Evolutionary conservation across 129 eudicot genomes (phyloP).

Genomic region (Helianthus annuus): DNA sequence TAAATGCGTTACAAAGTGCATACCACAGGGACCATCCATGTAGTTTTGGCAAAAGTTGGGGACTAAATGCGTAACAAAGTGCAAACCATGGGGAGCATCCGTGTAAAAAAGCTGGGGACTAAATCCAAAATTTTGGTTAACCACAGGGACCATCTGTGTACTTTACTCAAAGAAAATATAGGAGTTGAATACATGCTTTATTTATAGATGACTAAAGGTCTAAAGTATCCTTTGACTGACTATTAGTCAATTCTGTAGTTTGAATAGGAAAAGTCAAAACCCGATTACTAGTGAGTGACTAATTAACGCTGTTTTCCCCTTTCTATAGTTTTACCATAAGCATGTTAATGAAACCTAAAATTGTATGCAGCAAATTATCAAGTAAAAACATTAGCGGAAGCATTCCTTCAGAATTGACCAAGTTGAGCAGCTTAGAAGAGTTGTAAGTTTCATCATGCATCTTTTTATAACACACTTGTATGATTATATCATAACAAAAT

Average conservation of each 20-base stretch:
- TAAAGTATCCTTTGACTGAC: slow-evolving; percentile 14
- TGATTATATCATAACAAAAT: background rate
- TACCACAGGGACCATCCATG: no score
- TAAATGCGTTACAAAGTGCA: no score
- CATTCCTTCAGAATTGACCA: slow-evolving; percentile 73
- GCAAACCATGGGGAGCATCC: no score
- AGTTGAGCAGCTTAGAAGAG: slow-evolving; percentile 68
- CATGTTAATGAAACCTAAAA: slow-evolving; percentile 16
- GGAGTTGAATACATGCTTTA: background rate
- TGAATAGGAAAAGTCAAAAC: slow-evolving; percentile 6
- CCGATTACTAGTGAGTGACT: background rate
- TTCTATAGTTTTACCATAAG: slow-evolving; percentile 13
- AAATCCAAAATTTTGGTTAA: no score
- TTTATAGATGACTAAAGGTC: background rate
- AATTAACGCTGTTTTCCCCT: background rate
- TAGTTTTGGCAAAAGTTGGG: no score
- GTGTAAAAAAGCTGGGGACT: no score
- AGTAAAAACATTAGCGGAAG: slow-evolving; percentile 73
- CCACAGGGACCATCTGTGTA: no score
- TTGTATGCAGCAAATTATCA: slow-evolving; percentile 62
- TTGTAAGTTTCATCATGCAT: slow-evolving; percentile 58
- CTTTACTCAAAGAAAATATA: background rate
- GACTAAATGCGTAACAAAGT: no score
- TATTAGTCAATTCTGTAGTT: background rate
- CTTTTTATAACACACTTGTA: background rate